Base-by-base conservation (phyloP, 805 yeast species). In the Saccharomycopsis sp. region DNA sequence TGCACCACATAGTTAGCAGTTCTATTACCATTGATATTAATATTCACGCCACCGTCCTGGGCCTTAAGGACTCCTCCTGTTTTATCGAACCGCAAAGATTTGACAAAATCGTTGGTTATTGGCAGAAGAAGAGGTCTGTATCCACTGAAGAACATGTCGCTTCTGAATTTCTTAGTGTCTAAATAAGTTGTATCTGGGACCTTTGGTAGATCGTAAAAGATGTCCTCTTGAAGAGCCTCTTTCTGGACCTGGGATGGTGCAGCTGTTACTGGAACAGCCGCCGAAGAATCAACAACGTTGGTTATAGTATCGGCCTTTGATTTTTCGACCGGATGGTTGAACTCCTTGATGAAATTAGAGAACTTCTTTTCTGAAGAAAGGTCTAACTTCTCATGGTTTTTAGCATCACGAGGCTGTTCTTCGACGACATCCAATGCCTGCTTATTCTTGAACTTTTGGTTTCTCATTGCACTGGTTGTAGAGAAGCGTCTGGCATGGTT, bases 121-220 rank as follows among this genome's bases (percentile, higher is more conserved):
- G 63, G 63, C 23, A 61, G 47, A 47, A 56, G 35, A 12, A 61
- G 51, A 3, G 63, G 63, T 24, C 63, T 41, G 50, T 61, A 61
- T 2, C 63, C 63, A 8, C 53, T 41, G 44, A 53, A 61, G 8
- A 61, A 54, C 41, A 58, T 56, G 41, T 58, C 60, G 24, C 53
- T 55, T 34, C 62, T 47, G 53, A 61, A 56, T 53, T 54, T 56
- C 5, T 58, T 22, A 23, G 53, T 25, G 44, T 61, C 62, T 47
- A 61, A 52, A 52, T 60, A 60, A n/a, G 61, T 29, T 2, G 61
- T 60, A 3, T 54, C 42, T 19, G 61, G 57, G 12, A 60, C 63
- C 25, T 54, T 44, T 3, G 63, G 63, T 17, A 54, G 52, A 53
- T 5, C 34, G 19, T 44, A n/a, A 17, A n/a, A 35, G 52, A 1